Evolutionary conservation across 2,329 filamentous ascomycete genomes (phyloP), one percentile per base, ranked within the genome.

Genomic region (Stachybotrys elegans): DNA sequence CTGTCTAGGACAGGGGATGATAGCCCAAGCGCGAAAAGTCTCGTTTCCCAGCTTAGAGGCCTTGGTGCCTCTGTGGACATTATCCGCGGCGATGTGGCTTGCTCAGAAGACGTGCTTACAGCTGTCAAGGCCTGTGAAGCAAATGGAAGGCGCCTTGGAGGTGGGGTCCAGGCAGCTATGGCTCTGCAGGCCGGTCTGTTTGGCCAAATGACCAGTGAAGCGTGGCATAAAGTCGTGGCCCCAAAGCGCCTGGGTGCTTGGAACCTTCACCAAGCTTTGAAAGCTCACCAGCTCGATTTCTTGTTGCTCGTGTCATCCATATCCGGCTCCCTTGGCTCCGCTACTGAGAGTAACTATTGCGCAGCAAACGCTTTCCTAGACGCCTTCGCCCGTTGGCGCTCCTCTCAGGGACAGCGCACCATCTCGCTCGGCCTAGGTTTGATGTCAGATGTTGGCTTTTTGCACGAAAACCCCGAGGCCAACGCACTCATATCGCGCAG

Each of bases 381-480:
- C 16, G 22, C 38, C 4, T 40, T 40, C 23, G 38, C 38, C 22
- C 38, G 23, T 16, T 40, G 23, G 22, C 38, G 38, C 22, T 12
- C 22, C 8, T 12, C 38, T 5, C 23, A 27, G 14, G 38, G 38
- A 13, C 16, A 40, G 23, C 22, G 9, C 2, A 17, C 22, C 11
- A 23, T 40, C 5, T 40, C 38, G 6, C 14, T 40, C 9, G 38
- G 38, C 22, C 17, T 40, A 17, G 38, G 38, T 19, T 17, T 40
- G 22, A 29, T 40, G 5, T 40, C 38, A 12, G 38, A 40, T 8
- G 38, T 40, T 19, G 38, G 38, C 8, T 2, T 59, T 57, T 4
- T 48, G 53, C 52, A 58, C 38, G 61, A 67, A 17, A 58, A 64
- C 35, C 56, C 55, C 0, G 57, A 63, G 5, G 56, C 68, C 17